These are phyloP conservation scores for Boletus tomentosulus DNA, from an alignment of 768 basidiomycete genomes.

Conservation along the genomic window DNA sequence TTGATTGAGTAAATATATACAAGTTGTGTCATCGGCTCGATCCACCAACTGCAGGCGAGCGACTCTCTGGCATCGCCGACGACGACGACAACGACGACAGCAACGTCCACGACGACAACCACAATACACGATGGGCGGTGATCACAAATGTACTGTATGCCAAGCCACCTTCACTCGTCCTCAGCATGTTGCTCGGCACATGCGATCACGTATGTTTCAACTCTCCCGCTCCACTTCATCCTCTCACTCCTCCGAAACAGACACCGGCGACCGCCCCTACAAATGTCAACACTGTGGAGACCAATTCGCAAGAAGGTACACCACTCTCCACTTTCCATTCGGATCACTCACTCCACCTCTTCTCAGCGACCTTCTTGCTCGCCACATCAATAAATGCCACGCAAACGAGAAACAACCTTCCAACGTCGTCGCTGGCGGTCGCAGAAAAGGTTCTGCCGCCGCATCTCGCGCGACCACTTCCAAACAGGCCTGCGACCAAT, in stretches of 20 bases:
- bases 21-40: constrained; percentile 34
- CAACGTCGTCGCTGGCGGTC: constrained; percentile 32
- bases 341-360: constrained; percentile 5
- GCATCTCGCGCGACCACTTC: constrained; percentile 72
- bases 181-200: constrained; percentile 86
- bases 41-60: constrained; percentile 23
- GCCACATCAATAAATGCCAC: constrained; percentile 88
- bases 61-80: constrained; percentile 17
- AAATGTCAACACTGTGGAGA: constrained; percentile 86
- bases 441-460: constrained; percentile 65
- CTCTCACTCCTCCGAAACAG: constrained; percentile 34
- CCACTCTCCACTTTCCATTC: constrained; percentile 6
- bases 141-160: constrained; percentile 86
- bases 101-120: neutral
- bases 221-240: constrained; percentile 20
- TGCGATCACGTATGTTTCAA: constrained; percentile 76
- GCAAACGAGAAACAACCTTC: constrained; percentile 58
- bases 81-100: constrained; percentile 6
- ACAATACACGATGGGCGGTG: constrained; percentile 56
- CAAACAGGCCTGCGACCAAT: constrained; percentile 84
- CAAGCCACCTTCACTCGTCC: constrained; percentile 84
- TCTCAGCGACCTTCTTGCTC: constrained; percentile 74
- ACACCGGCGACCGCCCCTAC: constrained; percentile 88
- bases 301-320: constrained; percentile 81
- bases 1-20: constrained; percentile 35